These are phyloP conservation scores for Cytospora piceicola DNA, from an alignment of 2,329 filamentous ascomycete species.

Conservation along the genomic window DNA sequence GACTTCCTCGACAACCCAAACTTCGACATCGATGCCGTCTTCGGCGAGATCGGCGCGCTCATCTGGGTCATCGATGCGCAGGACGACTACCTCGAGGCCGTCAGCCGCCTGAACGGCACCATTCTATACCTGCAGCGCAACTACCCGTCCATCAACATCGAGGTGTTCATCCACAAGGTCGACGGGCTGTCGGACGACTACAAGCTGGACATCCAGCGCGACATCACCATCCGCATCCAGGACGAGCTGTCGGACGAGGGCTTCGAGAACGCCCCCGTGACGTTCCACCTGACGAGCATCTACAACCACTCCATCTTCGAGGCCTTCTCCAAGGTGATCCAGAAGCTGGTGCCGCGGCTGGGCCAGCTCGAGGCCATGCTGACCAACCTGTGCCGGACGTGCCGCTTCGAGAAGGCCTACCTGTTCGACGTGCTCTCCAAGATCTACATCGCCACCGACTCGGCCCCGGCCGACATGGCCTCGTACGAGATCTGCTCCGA, in stretches of 20 bases:
- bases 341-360: constrained; percentile 92
- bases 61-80: constrained; percentile 99
- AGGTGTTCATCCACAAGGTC: constrained; percentile 99
- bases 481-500: constrained; percentile 98
- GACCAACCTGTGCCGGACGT: constrained; percentile 90
- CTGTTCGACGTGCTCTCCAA: constrained; percentile 97
- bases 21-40: constrained; percentile 91
- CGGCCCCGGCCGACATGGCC: constrained; percentile 87
- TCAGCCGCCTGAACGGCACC: constrained; percentile 82
- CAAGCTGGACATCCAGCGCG: constrained; percentile 92
- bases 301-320: constrained; percentile 98
- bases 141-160: constrained; percentile 93
- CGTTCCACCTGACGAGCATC: constrained; percentile 95
- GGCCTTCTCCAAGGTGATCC: constrained; percentile 97
- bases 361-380: constrained; percentile 92
- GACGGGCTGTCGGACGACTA: constrained; percentile 98
- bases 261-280: constrained; percentile 90
- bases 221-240: constrained; percentile 94
- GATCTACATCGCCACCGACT: constrained; percentile 98
- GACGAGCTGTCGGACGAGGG: constrained; percentile 94
- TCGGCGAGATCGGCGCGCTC: constrained; percentile 88
- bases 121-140: constrained; percentile 86
- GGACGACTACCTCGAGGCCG: constrained; percentile 94
- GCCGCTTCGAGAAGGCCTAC: constrained; percentile 96
- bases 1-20: constrained; percentile 84